Percentiles rank a stretch among this genome's conserved stretches.
These are phyloP conservation scores for Diutina scorzettiae DNA, from an alignment of 1,139 yeast species.

Conservation along the genomic window DNA sequence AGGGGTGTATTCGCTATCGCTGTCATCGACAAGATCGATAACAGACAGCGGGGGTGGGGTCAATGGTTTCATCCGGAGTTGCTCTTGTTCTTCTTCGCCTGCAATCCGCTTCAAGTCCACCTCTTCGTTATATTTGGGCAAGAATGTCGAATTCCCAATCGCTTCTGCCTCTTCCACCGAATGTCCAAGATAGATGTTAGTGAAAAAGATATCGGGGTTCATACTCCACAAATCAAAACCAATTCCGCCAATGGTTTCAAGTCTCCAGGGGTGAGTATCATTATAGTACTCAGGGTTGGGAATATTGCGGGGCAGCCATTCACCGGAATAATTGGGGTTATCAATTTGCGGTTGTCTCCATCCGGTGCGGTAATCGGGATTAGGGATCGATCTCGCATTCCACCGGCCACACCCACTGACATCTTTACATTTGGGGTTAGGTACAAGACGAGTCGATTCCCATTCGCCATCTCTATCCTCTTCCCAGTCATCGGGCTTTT, in stretches of 20 bases:
- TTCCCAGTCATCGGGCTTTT: slow-evolving; percentile 41
- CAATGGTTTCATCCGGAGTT: not conserved
- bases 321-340: slow-evolving; percentile 73
- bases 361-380: slow-evolving; percentile 63
- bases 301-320: slow-evolving; percentile 59
- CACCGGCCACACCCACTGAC: slow-evolving; percentile 58
- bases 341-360: slow-evolving; percentile 59
- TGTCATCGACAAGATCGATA: not conserved
- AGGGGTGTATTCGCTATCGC: not conserved
- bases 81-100: not conserved
- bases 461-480: slow-evolving; percentile 83
- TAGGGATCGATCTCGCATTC: slow-evolving; percentile 47
- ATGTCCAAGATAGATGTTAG: slow-evolving; percentile 79
- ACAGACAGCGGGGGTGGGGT: not conserved
- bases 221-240: slow-evolving; percentile 91
- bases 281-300: slow-evolving; percentile 54
- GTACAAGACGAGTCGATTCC: slow-evolving; percentile 50
- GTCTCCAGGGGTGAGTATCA: slow-evolving; percentile 25
- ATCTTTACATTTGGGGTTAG: slow-evolving; percentile 58
- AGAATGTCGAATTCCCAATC: slow-evolving; percentile 67
- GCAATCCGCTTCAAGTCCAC: not conserved
- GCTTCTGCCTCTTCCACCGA: slow-evolving; percentile 70
- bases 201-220: slow-evolving; percentile 62
- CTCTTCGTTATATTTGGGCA: slow-evolving; percentile 52
- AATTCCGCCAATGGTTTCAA: slow-evolving; percentile 60